phyloP scores from a whole-genome alignment of 2,329 filamentous ascomycete genomes.

The Cladophialophora immunda region DNA sequence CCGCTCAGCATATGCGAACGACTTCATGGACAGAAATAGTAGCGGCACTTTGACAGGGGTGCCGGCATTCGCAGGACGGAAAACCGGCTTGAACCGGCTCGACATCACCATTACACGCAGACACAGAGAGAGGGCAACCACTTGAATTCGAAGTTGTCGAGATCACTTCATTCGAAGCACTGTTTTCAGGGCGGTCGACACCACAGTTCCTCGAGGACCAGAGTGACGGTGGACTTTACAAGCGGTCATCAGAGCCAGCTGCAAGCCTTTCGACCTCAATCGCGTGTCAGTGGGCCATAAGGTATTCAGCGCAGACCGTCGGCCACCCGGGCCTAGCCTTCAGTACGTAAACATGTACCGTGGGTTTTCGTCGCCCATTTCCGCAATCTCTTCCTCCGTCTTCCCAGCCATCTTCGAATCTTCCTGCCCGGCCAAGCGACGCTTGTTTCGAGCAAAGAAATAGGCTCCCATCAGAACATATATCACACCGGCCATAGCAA shows the following conservation, averaged over 20 bases:
- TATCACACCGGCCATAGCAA: conserved; percentile 62
- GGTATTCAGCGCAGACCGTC: neutral
- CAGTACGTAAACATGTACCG: conserved; percentile 49
- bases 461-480: conserved; percentile 66
- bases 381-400: conserved; percentile 53
- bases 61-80: conserved; percentile 2
- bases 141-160: neutral
- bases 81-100: conserved; percentile 3
- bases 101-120: neutral
- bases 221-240: neutral
- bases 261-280: neutral
- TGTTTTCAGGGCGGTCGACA: neutral
- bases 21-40: neutral
- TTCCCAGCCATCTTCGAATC: conserved; percentile 51
- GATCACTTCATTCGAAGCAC: neutral
- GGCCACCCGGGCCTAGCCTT: conserved; percentile 26
- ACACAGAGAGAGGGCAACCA: neutral
- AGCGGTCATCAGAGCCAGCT: neutral
- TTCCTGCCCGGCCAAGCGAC: conserved; percentile 47
- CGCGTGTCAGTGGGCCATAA: neutral
- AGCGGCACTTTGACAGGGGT: neutral
- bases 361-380: conserved; percentile 54
- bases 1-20: neutral
- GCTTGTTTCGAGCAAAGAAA: conserved; percentile 59
- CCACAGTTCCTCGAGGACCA: neutral